Evolutionary conservation across 495 filamentous ascomycete species (phyloP).

Genomic region (Aspergillus saccharolyticus): DNA sequence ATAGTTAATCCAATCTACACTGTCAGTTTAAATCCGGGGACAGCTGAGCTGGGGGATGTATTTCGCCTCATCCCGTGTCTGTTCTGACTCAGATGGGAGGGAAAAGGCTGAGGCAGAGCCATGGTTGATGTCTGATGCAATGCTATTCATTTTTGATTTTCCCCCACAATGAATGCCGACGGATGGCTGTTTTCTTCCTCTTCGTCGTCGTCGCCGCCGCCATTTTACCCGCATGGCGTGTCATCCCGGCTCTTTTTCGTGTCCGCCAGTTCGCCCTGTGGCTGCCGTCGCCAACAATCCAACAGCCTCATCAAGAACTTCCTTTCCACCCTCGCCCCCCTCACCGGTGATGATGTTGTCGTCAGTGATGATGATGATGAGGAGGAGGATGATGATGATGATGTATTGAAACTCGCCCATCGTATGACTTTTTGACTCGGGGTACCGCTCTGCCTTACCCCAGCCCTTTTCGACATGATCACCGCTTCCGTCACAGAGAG

Average conservation of each 20-base stretch:
- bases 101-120: constrained; percentile 6
- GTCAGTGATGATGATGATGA: constrained; percentile 19
- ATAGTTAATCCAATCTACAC: neutral
- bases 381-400: constrained; percentile 23
- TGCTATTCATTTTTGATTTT: constrained; percentile 6
- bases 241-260: constrained; percentile 26
- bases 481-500: constrained; percentile 9
- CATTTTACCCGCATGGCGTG: constrained; percentile 10
- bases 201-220: too few species aligned
- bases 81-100: constrained; percentile 15
- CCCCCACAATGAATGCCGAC: constrained; percentile 14
- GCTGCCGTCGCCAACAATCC: constrained; percentile 4
- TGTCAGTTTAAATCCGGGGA: too few species aligned
- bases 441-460: constrained; percentile 7
- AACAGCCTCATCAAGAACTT: neutral
- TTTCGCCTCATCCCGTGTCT: neutral
- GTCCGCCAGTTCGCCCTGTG: constrained; percentile 9
- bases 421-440: constrained; percentile 20
- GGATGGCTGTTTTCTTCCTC: neutral
- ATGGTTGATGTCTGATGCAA: constrained; percentile 1
- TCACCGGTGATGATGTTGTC: neutral
- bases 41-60: neutral
- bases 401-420: constrained; percentile 22
- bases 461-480: constrained; percentile 3
- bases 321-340: neutral